Conservation (phyloP, 202 grass and related monocot species). For the Brachypodium distachyon region DNA sequence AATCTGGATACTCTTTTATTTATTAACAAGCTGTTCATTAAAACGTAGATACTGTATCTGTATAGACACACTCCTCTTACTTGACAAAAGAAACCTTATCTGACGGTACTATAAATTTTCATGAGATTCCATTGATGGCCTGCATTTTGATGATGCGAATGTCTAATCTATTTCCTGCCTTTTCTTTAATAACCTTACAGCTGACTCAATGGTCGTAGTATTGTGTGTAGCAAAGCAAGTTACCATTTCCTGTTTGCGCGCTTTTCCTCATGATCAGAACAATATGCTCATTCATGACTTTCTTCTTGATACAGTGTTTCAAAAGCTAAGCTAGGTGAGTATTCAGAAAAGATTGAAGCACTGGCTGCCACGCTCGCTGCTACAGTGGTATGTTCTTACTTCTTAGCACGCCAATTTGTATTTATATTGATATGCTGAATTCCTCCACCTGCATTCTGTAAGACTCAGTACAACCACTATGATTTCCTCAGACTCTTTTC, state of each 20-base stretch:
- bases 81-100: not conserved
- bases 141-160: not conserved
- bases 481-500: not conserved
- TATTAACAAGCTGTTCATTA: not conserved
- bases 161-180: not conserved
- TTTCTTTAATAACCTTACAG: not conserved
- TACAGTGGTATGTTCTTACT: constrained; percentile 41
- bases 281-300: not conserved
- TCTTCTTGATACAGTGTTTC: constrained; percentile 45
- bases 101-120: not conserved
- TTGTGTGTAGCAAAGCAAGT: not conserved
- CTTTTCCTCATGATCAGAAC: not conserved
- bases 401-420: not conserved
- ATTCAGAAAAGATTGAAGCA: constrained; percentile 88
- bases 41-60: not conserved
- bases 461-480: not conserved
- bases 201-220: not conserved
- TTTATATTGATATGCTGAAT: not conserved
- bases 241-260: not conserved
- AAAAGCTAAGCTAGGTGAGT: constrained; percentile 83
- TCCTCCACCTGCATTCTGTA: not conserved
- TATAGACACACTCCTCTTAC: not conserved
- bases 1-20: not conserved
- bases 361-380: constrained; percentile 61
- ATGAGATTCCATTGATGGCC: not conserved